A percentile compares a stretch with the other conserved stretches of the same genome.
Evolutionary conservation across 805 yeast species (phyloP).

Genomic region (Wickerhamomyces strasburgensis): DNA sequence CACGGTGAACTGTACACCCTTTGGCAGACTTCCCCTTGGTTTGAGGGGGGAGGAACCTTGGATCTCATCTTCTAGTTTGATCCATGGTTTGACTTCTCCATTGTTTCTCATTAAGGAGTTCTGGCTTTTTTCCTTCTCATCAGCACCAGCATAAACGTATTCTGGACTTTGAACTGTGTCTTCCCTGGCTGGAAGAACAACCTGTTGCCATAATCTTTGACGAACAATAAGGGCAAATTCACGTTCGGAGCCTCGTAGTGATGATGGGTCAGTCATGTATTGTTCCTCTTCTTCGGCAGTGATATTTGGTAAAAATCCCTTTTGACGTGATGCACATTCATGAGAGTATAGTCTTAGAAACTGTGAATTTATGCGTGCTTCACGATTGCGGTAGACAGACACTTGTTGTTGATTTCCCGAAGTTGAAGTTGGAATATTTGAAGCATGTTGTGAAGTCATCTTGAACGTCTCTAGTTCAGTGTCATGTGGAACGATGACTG

Average conservation of each 20-base stretch:
- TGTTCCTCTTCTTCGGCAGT: constrained; percentile 30
- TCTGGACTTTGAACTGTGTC: constrained; percentile 33
- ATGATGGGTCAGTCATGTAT: constrained; percentile 5
- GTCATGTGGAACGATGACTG: constrained; percentile 3
- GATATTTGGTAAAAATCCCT: constrained; percentile 29
- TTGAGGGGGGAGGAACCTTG: constrained; percentile 7
- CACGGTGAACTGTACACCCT: constrained; percentile 23
- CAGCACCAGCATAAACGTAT: constrained; percentile 18
- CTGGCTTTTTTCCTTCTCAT: constrained; percentile 2
- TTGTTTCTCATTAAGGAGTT: constrained; percentile 21
- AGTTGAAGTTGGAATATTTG: constrained; percentile 4
- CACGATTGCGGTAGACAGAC: constrained; percentile 30
- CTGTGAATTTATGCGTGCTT: constrained; percentile 44
- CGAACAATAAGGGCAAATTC: constrained; percentile 39
- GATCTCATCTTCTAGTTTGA: constrained; percentile 21
- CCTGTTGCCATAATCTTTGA: constrained; percentile 49
- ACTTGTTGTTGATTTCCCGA: neutral
- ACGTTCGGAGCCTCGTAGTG: constrained; percentile 22
- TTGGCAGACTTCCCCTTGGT: constrained; percentile 20
- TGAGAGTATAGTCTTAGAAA: constrained; percentile 47
- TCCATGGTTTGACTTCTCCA: constrained; percentile 26
- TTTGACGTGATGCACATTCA: constrained; percentile 38
- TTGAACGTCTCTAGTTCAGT: constrained; percentile 25
- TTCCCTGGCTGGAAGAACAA: constrained; percentile 46
- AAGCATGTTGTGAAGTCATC: constrained; percentile 15